A percentile compares a stretch with the other conserved stretches of the same genome.
phyloP scores from a whole-genome alignment of 2,329 filamentous ascomycete species.

The Nannizziopsis barbatae region DNA sequence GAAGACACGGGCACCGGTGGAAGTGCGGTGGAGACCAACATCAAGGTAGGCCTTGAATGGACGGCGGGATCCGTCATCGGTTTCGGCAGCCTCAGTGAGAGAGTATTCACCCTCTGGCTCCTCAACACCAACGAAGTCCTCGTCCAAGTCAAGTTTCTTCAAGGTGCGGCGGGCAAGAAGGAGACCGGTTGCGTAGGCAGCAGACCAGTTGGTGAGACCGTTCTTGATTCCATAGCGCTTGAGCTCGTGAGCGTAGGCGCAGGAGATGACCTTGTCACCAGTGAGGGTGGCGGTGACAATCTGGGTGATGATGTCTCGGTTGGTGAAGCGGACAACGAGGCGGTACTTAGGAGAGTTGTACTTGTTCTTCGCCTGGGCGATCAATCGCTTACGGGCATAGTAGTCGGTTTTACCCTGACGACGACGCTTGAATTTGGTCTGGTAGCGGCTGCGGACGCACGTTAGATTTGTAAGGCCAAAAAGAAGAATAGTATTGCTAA shows the following conservation, averaged over 20 bases:
- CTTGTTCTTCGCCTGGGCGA: conserved; percentile 99
- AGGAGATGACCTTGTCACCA: conserved; percentile 90
- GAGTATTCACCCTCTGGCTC: conserved; percentile 93
- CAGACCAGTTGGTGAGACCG: conserved; percentile 99
- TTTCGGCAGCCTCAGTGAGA: conserved; percentile 88
- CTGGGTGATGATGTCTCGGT: conserved; percentile 98
- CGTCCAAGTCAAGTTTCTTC: conserved; percentile 90
- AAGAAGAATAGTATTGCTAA: conserved; percentile 11
- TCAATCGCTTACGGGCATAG: conserved; percentile 98
- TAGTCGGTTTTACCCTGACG: conserved; percentile 98
- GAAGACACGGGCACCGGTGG: conserved; percentile 96
- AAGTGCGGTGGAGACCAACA: conserved; percentile 93
- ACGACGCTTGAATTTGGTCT: conserved; percentile 99
- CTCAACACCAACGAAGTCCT: conserved; percentile 90
- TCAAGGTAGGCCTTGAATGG: conserved; percentile 99
- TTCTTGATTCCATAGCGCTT: conserved; percentile 95
- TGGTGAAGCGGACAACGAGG: conserved; percentile 97
- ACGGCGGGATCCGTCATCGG: conserved; percentile 73
- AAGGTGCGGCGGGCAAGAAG: conserved; percentile 93
- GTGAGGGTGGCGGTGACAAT: conserved; percentile 92
- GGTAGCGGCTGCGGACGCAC: conserved; percentile 63
- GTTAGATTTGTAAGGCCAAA: conserved; percentile 16
- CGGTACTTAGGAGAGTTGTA: conserved; percentile 99
- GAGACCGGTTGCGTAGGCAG: conserved; percentile 92
- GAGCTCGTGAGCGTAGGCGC: conserved; percentile 95